Evolutionary conservation across 495 filamentous ascomycete genomes (phyloP), one percentile per base, ranked within the genome.

Genomic region (Trypethelium eluteriae): DNA sequence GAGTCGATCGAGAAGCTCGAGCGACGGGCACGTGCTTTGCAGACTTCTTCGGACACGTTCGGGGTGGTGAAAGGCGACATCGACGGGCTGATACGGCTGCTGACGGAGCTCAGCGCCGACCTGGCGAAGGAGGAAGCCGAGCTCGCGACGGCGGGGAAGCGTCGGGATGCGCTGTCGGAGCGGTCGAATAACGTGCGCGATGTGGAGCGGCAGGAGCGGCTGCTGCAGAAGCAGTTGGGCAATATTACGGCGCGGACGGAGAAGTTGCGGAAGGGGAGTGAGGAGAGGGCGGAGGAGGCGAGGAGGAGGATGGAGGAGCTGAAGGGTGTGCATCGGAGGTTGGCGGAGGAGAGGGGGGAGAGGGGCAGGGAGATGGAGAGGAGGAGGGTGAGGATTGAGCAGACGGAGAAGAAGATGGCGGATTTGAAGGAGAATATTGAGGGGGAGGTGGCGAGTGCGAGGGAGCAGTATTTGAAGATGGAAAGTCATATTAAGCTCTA

Each of bases 351-450:
- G 81, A 82, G 91, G 68, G 81, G 82, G 0, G 91, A 91, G 63
- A 93, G 93, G 78, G 87, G 88, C 44, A 84, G 87, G 32, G 94
- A 97, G 74, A 94, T 98, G 79, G 94, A 98, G 80, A 84, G 85
- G 73, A 83, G 92, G 75, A 85, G 91, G 69, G 91, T 97, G 10
- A 79, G 92, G 64, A 98, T 98, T 68, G 93, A 98, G 79, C 92
- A 96, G 81, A 96, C 90, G 39, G 94, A 97, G 85, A 97, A 96
- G 81, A 96, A 98, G 92, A 98, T 98, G 94, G 86, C 86, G 39
- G 94, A 98, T 76, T 81, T 98, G 56, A 97, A 94, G 71, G 94
- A 97, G 75, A 96, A 93, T 69, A 94, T 98, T 66, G 95, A 98
- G 74, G 90, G 86, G 66, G 94, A 98, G 78, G 88, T 97, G 11